Conservation (phyloP, 1,284 basidiomycete species). For the Sphaerobolus stellatus region DNA sequence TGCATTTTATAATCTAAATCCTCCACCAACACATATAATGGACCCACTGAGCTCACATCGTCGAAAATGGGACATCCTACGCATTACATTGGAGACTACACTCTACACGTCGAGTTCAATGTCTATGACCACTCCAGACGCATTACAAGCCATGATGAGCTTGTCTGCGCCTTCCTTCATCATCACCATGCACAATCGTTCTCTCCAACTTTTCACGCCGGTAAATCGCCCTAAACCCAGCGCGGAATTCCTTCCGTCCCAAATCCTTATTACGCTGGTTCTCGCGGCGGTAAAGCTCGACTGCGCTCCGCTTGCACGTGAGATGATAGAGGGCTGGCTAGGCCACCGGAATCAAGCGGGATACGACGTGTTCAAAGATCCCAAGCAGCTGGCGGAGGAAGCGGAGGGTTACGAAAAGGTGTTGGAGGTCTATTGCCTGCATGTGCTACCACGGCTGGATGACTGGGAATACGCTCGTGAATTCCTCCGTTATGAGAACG, state of each 20-base stretch:
- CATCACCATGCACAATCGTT: conserved; percentile 57
- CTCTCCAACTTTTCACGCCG: conserved; percentile 65
- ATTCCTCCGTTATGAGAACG: conserved; percentile 68
- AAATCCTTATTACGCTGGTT: conserved; percentile 65
- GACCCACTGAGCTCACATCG: conserved; percentile 55
- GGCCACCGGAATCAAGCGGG: conserved; percentile 46
- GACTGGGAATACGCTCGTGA: conserved; percentile 78
- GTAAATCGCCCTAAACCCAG: conserved; percentile 32
- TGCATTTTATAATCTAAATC: conserved; percentile 61
- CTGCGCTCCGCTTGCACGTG: conserved; percentile 56
- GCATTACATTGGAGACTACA: conserved; percentile 76
- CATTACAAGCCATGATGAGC: conserved; percentile 50
- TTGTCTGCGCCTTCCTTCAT: conserved; percentile 61
- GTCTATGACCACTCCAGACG: not conserved
- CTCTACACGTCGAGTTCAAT: conserved; percentile 57
- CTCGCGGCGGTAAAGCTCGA: conserved; percentile 67
- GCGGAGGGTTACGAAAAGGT: conserved; percentile 66
- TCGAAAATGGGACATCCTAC: conserved; percentile 79
- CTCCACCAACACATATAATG: conserved; percentile 29
- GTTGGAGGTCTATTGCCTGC: conserved; percentile 70
- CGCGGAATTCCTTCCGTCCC: conserved; percentile 61
- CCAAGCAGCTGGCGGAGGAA: conserved; percentile 29
- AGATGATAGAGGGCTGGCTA: conserved; percentile 76
- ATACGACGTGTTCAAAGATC: conserved; percentile 22
- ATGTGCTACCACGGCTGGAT: conserved; percentile 64